These are phyloP conservation scores for Ogataea saltuana DNA, from an alignment of 805 yeast species.

Conservation along the genomic window DNA sequence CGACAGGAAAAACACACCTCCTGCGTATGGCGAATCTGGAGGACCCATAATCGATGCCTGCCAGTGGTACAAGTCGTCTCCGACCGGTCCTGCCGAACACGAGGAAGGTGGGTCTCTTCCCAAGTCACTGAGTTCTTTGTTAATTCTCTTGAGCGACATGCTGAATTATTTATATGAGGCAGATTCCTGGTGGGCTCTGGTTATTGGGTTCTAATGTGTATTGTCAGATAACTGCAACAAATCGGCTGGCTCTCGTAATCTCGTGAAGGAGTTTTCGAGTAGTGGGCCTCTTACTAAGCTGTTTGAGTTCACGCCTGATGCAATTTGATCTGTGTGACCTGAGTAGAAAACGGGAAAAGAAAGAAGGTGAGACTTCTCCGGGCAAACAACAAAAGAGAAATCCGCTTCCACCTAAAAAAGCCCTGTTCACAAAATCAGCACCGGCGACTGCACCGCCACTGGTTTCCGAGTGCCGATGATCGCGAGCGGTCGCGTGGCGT, in stretches of 20 bases:
- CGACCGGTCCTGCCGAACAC: slow-evolving; percentile 98
- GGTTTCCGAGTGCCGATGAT: too few relatives aligned
- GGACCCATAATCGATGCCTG: slow-evolving; percentile 99
- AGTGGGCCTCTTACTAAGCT: background rate
- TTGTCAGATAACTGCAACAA: slow-evolving; percentile 1
- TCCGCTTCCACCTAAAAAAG: slow-evolving; percentile 6
- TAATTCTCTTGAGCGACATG: slow-evolving; percentile 94
- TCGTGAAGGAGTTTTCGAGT: background rate
- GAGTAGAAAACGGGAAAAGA: slow-evolving; percentile 3
- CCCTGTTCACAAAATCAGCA: slow-evolving; percentile 2
- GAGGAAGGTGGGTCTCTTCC: slow-evolving; percentile 99
- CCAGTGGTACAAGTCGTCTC: slow-evolving; percentile 98
- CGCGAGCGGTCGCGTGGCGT: too few relatives aligned
- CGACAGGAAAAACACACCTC: slow-evolving; percentile 91
- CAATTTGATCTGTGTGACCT: slow-evolving; percentile 1
- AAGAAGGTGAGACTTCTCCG: slow-evolving; percentile 1
- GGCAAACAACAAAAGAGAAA: slow-evolving; percentile 8
- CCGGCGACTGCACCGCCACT: slow-evolving; percentile 6
- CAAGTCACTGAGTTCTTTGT: slow-evolving; percentile 91
- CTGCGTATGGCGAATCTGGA: slow-evolving; percentile 80
- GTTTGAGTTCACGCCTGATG: slow-evolving; percentile 3
- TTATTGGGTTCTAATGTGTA: background rate
- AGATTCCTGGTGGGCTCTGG: background rate
- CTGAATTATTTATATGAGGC: slow-evolving; percentile 1
- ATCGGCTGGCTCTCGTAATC: slow-evolving; percentile 5